Percentiles rank a stretch among this genome's conserved stretches.
phyloP scores from a whole-genome alignment of 768 basidiomycete genomes.

The Suillus hirtellus region DNA sequence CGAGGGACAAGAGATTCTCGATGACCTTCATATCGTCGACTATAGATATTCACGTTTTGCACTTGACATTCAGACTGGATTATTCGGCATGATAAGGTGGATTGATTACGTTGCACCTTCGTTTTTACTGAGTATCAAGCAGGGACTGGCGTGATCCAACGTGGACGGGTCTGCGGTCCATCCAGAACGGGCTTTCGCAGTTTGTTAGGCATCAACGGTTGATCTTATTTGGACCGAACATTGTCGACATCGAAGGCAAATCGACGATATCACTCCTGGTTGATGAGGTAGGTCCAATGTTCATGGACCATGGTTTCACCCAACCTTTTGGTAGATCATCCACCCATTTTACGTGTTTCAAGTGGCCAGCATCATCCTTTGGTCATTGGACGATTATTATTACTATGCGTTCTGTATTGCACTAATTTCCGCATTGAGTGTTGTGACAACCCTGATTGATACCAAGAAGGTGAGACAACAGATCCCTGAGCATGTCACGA shows the following conservation, averaged over 20 bases:
- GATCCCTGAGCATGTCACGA: background rate
- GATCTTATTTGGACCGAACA: conserved; percentile 78
- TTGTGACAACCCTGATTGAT: conserved; percentile 84
- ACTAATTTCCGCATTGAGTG: conserved; percentile 83
- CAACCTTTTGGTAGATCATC: conserved; percentile 57
- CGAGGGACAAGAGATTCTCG: conserved; percentile 40
- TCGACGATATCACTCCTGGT: conserved; percentile 74
- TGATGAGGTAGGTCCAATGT: conserved; percentile 70
- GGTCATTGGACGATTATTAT: conserved; percentile 94
- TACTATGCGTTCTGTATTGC: conserved; percentile 98
- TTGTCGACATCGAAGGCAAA: conserved; percentile 90
- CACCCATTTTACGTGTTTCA: conserved; percentile 99
- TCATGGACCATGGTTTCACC: conserved; percentile 5
- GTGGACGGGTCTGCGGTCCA: conserved; percentile 62
- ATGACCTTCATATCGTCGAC: conserved; percentile 69
- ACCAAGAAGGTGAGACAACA: conserved; percentile 73
- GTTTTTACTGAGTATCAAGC: conserved; percentile 14
- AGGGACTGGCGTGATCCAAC: conserved; percentile 90
- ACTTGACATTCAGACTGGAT: conserved; percentile 78
- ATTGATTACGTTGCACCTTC: conserved; percentile 19
- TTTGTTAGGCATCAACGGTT: conserved; percentile 61
- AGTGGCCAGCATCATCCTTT: conserved; percentile 90
- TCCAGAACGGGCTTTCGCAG: conserved; percentile 64
- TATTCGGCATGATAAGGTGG: conserved; percentile 82
- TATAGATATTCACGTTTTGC: conserved; percentile 93